Conservation (phyloP, 2,329 filamentous ascomycete species). For the Arthroderma sp. region DNA sequence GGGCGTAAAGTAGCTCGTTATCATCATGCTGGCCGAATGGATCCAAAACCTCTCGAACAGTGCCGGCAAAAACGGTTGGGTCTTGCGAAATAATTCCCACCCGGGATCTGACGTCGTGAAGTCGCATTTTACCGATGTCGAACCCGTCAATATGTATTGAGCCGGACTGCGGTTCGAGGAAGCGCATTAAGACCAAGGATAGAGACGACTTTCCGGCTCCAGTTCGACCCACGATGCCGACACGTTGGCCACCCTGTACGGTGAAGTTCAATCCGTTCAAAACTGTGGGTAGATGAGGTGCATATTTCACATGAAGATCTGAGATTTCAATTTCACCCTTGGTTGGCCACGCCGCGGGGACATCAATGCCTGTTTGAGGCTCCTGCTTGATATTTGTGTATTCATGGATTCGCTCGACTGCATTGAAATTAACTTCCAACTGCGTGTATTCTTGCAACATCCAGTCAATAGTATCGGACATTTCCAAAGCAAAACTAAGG, state of each 20-base stretch:
- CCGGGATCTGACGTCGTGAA: constrained; percentile 72
- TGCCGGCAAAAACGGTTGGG: constrained; percentile 86
- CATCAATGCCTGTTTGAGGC: background rate
- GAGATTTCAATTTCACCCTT: constrained; percentile 38
- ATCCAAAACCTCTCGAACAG: constrained; percentile 85
- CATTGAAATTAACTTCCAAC: background rate
- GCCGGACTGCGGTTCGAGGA: constrained; percentile 75
- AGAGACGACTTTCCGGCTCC: constrained; percentile 90
- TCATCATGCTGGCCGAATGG: constrained; percentile 90
- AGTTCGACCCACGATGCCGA: constrained; percentile 88
- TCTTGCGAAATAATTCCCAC: constrained; percentile 96
- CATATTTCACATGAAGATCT: constrained; percentile 86
- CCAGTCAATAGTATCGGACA: background rate
- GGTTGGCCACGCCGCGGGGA: background rate
- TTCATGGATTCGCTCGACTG: background rate
- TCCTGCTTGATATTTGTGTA: constrained; percentile 2
- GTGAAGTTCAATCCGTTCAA: constrained; percentile 85
- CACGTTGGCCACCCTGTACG: constrained; percentile 74
- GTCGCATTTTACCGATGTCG: constrained; percentile 76
- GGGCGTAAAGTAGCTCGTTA: constrained; percentile 86
- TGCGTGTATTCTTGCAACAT: background rate
- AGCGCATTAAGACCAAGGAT: constrained; percentile 84
- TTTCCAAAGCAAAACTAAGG: background rate
- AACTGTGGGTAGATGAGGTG: constrained; percentile 75
- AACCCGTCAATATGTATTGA: constrained; percentile 47